Percentiles rank a stretch among this genome's conserved stretches.
These are phyloP conservation scores for Oidiodendron maius DNA, from an alignment of 495 filamentous ascomycete genomes.

Conservation along the genomic window DNA sequence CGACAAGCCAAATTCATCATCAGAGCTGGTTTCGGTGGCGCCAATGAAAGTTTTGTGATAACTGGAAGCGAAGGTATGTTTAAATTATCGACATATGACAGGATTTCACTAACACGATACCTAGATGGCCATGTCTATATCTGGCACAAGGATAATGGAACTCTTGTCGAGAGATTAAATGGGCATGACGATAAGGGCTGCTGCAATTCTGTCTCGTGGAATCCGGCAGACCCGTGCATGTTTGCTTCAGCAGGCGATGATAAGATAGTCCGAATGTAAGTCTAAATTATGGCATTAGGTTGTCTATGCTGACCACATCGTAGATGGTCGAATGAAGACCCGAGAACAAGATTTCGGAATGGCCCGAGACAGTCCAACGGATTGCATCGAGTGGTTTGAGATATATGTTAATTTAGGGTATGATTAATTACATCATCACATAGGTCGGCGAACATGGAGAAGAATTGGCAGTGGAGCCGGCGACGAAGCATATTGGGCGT, in stretches of 20 bases:
- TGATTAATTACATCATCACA: constrained; percentile 5
- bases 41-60: constrained; percentile 82
- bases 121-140: constrained; percentile 76
- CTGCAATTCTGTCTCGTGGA: constrained; percentile 92
- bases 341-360: constrained; percentile 2
- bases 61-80: constrained; percentile 83
- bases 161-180: constrained; percentile 65
- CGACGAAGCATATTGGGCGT: constrained; percentile 4
- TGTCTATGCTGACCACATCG: background rate
- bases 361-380: constrained; percentile 3
- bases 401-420: background rate
- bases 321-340: constrained; percentile 16
- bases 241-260: constrained; percentile 94
- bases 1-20: constrained; percentile 70
- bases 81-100: background rate
- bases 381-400: background rate
- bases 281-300: background rate
- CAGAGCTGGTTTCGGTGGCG: constrained; percentile 78
- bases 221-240: constrained; percentile 72
- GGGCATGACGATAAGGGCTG: constrained; percentile 68
- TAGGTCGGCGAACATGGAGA: constrained; percentile 1
- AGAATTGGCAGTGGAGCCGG: background rate
- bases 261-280: constrained; percentile 77
- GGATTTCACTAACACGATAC: constrained; percentile 7
- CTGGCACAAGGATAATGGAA: constrained; percentile 81